These are phyloP conservation scores for Pholiota molesta DNA, from an alignment of 768 basidiomycete species.

Conservation along the genomic window DNA sequence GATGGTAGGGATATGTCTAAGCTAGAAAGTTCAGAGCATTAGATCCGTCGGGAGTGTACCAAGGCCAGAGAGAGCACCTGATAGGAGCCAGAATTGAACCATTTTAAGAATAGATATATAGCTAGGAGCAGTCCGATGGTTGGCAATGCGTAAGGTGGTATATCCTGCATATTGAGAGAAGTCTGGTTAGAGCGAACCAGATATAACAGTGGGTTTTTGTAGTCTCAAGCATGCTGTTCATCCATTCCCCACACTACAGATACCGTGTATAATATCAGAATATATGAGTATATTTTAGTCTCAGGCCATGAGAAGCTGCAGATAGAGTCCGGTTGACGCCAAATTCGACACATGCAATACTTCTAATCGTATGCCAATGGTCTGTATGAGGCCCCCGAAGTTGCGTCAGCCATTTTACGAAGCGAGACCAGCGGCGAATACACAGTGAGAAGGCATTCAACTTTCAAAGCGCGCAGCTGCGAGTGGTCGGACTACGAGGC, in stretches of 20 bases:
- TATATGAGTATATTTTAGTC: neutral
- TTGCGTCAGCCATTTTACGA: neutral
- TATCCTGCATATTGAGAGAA: neutral
- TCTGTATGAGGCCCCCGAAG: neutral
- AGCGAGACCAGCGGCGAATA: neutral
- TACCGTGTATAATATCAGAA: neutral
- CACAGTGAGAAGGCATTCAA: neutral
- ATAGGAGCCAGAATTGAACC: neutral
- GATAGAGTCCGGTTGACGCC: neutral
- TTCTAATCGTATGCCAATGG: neutral
- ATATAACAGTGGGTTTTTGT: neutral
- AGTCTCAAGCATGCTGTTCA: neutral
- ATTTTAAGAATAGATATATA: neutral
- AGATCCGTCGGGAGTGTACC: neutral
- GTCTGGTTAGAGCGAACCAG: neutral
- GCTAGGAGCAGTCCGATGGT: neutral
- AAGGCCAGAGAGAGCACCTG: neutral
- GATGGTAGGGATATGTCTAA: slow-evolving; percentile 21
- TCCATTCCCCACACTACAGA: neutral
- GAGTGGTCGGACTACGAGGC: too few relatives aligned
- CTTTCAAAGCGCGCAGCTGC: too few relatives aligned
- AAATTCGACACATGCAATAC: neutral
- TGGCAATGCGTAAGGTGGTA: neutral
- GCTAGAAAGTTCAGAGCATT: slow-evolving; percentile 10
- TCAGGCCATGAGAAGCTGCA: neutral